Base-by-base conservation (phyloP, 495 filamentous ascomycete genomes). In the Neurospora sp. region DNA sequence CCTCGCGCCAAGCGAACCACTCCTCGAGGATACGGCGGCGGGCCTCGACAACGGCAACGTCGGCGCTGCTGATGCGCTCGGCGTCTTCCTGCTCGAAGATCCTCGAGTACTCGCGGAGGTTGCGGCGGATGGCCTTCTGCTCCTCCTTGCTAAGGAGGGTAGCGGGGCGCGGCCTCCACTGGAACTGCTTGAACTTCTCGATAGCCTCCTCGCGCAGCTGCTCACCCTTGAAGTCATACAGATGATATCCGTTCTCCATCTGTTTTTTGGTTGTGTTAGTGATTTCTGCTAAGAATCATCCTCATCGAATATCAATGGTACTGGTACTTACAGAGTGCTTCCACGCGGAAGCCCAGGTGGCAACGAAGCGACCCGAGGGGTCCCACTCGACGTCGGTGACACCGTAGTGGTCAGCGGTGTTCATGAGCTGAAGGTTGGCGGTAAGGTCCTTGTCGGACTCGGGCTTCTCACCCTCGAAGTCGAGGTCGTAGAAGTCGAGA, bases 211-310 rank as follows among this genome's bases (percentile, higher is more conserved):
- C 96, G 74, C 94, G 92, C 27, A 99, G 89, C 69, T 92, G 90
- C 75, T 89, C 89, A 71, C 96, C 96, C 81, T 90, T 90, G 89
- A 98, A 98, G 83, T 97, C 94, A 89, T 97, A 97, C 69, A 99
- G 81, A 82, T 98, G 95, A 86, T 97, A 99, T 77, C 96, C 96
- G 81, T 98, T 98, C 85, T 98, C 96, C 93, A 97, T 97, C 94
- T 98, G 76, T 44, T 40, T 37, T 20, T 37, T 10, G 16, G 9
- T n/a, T 35, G n/a, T 35, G 69, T 88, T 84, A 88, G 85, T 76
- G 79, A 69, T 44, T 71, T 39, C 35, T 53, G 12, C 69, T 31
- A 71, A 8, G 39, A 35, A 39, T 31, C 59, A 70, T 40, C 65
- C 27, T 27, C 42, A 68, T 53, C 10, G 9, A 14, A 14, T 53